Conservation (phyloP, 2,329 filamentous ascomycete genomes). For the Clonostachys byssicola region DNA sequence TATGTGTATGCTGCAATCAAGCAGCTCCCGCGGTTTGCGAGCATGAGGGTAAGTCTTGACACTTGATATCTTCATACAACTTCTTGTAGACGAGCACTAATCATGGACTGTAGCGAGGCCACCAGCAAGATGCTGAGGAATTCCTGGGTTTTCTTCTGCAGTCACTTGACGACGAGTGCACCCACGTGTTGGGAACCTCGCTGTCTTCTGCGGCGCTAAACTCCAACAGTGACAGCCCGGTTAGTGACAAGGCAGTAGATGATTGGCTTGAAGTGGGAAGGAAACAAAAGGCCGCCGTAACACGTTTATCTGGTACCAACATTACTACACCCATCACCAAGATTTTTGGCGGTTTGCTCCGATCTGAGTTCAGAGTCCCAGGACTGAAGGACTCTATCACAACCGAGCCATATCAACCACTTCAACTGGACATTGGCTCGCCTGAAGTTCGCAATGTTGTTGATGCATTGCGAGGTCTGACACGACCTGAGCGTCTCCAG, state of each 20-base stretch:
- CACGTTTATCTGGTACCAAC: conserved; percentile 75
- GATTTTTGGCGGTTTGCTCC: conserved; percentile 88
- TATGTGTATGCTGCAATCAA: conserved; percentile 94
- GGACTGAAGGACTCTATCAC: conserved; percentile 90
- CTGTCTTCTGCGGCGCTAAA: conserved; percentile 22
- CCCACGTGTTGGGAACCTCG: conserved; percentile 58
- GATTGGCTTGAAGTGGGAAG: conserved; percentile 92
- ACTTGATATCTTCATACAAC: not conserved
- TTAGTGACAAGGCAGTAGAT: conserved; percentile 16
- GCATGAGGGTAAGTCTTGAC: conserved; percentile 70
- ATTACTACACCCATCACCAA: conserved; percentile 82
- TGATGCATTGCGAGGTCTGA: conserved; percentile 83
- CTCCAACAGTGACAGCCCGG: conserved; percentile 18
- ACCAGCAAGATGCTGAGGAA: conserved; percentile 97
- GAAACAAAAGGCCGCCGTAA: conserved; percentile 83
- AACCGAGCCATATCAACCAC: conserved; percentile 85
- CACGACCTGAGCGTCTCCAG: conserved; percentile 77
- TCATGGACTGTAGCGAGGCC: conserved; percentile 61
- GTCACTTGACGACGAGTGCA: conserved; percentile 89
- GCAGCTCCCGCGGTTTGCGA: conserved; percentile 79
- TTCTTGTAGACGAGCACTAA: conserved; percentile 2
- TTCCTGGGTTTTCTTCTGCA: conserved; percentile 92
- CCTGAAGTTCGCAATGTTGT: conserved; percentile 85
- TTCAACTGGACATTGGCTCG: conserved; percentile 91
- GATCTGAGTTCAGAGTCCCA: conserved; percentile 83